phyloP scores from a whole-genome alignment of 1,139 yeast species.

The Suhomyces bokatorum region DNA sequence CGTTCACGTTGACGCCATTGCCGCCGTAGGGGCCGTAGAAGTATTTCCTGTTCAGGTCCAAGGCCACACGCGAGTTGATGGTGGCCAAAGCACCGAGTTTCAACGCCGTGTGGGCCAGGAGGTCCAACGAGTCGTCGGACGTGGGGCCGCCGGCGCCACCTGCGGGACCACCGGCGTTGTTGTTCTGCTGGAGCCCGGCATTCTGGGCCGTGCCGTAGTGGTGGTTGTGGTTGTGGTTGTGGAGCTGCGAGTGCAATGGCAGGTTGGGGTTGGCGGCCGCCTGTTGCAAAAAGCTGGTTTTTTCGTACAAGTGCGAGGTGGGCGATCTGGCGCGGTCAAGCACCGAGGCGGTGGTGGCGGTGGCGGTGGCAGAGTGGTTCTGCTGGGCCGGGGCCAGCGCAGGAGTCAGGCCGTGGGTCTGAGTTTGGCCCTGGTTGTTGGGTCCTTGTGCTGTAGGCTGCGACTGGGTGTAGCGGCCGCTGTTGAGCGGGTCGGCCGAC shows the following conservation, averaged over 20 bases:
- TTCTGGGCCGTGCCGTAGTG: slow-evolving; percentile 4
- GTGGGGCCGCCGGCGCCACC: too few relatives aligned
- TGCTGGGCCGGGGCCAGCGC: too few relatives aligned
- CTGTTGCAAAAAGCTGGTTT: slow-evolving; percentile 46
- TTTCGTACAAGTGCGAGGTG: slow-evolving; percentile 46
- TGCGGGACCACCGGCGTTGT: too few relatives aligned
- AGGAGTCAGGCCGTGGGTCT: slow-evolving; percentile 5
- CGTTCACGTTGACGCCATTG: neutral
- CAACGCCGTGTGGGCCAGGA: slow-evolving; percentile 46
- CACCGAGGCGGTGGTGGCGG: slow-evolving; percentile 21
- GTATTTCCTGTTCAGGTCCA: slow-evolving; percentile 53
- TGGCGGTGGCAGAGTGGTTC: too few relatives aligned
- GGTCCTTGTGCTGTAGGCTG: neutral
- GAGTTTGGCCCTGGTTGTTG: neutral
- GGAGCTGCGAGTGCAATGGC: slow-evolving; percentile 26
- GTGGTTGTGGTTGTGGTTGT: slow-evolving; percentile 14
- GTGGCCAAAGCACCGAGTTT: slow-evolving; percentile 66
- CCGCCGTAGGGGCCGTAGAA: slow-evolving; percentile 14
- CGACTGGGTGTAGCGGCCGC: neutral
- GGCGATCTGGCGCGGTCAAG: slow-evolving; percentile 46
- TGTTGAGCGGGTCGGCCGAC: slow-evolving; percentile 42
- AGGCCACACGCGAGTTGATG: slow-evolving; percentile 59
- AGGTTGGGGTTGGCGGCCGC: slow-evolving; percentile 39
- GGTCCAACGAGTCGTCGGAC: slow-evolving; percentile 30
- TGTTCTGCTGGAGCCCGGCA: too few relatives aligned